These are phyloP conservation scores for Aspergillus luchuensis DNA, from an alignment of 2,329 filamentous ascomycete genomes.

Conservation along the genomic window DNA sequence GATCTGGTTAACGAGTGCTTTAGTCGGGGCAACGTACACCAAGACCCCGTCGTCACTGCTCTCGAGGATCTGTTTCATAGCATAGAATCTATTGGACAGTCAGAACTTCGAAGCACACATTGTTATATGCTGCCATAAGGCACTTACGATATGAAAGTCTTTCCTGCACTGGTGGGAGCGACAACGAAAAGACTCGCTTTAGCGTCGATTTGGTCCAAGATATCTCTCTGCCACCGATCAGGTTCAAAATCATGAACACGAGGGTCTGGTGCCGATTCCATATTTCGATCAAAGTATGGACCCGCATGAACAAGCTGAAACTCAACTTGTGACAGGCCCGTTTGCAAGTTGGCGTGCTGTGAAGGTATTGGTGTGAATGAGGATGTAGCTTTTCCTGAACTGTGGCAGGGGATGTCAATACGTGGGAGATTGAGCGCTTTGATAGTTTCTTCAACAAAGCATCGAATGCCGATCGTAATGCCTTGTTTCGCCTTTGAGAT, in stretches of 20 bases:
- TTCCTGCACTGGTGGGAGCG: slow-evolving; percentile 76
- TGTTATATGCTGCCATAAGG: neutral
- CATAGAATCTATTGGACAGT: slow-evolving; percentile 62
- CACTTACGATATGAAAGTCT: slow-evolving; percentile 69
- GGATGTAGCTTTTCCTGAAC: slow-evolving; percentile 23
- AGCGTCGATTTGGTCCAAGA: slow-evolving; percentile 72
- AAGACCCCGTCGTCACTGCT: slow-evolving; percentile 69
- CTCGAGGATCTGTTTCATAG: slow-evolving; percentile 74
- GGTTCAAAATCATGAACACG: slow-evolving; percentile 69
- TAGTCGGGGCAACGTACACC: slow-evolving; percentile 79
- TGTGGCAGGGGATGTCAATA: slow-evolving; percentile 18
- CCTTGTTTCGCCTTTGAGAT: slow-evolving; percentile 41
- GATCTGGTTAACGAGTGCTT: slow-evolving; percentile 81
- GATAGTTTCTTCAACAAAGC: slow-evolving; percentile 35
- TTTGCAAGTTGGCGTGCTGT: slow-evolving; percentile 29
- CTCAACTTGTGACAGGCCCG: slow-evolving; percentile 50
- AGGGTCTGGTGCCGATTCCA: slow-evolving; percentile 67
- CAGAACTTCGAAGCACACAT: neutral
- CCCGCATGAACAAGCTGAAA: slow-evolving; percentile 71
- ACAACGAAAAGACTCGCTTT: slow-evolving; percentile 73
- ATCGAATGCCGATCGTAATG: slow-evolving; percentile 46
- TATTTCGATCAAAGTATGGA: slow-evolving; percentile 73
- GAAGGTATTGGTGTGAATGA: slow-evolving; percentile 19
- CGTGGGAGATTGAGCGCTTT: slow-evolving; percentile 35
- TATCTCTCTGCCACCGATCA: slow-evolving; percentile 74